phyloP scores from a whole-genome alignment of 1,139 yeast species.

The Neolecta irregularis region DNA sequence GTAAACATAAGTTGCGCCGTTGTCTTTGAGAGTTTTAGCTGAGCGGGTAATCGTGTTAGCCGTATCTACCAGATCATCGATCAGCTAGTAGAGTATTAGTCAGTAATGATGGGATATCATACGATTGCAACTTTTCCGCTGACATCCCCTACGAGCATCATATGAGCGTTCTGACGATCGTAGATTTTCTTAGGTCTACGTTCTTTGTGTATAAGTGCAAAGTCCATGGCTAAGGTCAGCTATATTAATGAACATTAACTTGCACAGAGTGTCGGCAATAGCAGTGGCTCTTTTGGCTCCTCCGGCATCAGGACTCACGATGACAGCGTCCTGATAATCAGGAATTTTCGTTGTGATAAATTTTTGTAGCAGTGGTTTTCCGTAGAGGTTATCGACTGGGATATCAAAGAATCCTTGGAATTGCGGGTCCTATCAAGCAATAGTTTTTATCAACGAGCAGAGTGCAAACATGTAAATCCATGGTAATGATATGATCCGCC shows the following conservation, averaged over 20 bases:
- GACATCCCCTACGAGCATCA: slow-evolving; percentile 97
- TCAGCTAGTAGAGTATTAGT: slow-evolving; percentile 73
- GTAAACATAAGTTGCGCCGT: slow-evolving; percentile 70
- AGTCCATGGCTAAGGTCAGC: slow-evolving; percentile 81
- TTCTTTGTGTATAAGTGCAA: slow-evolving; percentile 93
- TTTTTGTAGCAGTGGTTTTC: background rate
- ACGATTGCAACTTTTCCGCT: slow-evolving; percentile 65
- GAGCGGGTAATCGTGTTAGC: slow-evolving; percentile 96
- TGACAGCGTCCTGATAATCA: slow-evolving; percentile 52
- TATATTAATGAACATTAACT: slow-evolving; percentile 42
- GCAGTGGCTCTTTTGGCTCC: slow-evolving; percentile 98
- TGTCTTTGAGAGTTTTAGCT: slow-evolving; percentile 70
- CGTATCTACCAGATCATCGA: slow-evolving; percentile 98
- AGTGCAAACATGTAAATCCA: slow-evolving; percentile 97
- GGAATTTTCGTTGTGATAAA: slow-evolving; percentile 32
- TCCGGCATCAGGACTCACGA: slow-evolving; percentile 96
- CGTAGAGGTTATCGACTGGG: slow-evolving; percentile 69
- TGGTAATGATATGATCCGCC: slow-evolving; percentile 89
- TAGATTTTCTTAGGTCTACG: slow-evolving; percentile 52
- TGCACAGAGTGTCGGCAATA: slow-evolving; percentile 76
- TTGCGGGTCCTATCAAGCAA: slow-evolving; percentile 96
- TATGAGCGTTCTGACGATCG: slow-evolving; percentile 60
- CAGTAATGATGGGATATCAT: too few species aligned
- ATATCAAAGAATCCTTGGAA: slow-evolving; percentile 93
- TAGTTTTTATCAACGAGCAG: slow-evolving; percentile 33